A percentile compares a stretch with the other conserved stretches of the same genome.
These are phyloP conservation scores for Amniculicola lignicola DNA, from an alignment of 495 filamentous ascomycete species.

Conservation along the genomic window DNA sequence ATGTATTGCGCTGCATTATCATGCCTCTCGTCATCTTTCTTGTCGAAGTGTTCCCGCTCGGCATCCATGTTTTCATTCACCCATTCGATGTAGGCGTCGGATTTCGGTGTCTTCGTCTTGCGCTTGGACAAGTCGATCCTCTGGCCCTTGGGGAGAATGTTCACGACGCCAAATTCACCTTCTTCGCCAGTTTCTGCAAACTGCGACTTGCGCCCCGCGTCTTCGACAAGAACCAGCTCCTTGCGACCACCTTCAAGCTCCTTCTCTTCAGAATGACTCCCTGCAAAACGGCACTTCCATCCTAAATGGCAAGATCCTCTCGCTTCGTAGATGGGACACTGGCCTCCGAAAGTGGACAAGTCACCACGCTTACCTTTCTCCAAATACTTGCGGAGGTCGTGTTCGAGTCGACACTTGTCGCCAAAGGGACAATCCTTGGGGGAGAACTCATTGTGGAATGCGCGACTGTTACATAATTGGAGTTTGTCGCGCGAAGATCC, in stretches of 20 bases:
- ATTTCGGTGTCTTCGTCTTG: slow-evolving; percentile 61
- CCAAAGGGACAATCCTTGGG: slow-evolving; percentile 69
- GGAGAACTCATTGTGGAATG: slow-evolving; percentile 68
- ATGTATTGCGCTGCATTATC: slow-evolving; percentile 75
- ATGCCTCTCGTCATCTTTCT: not conserved
- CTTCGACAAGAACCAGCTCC: slow-evolving; percentile 64
- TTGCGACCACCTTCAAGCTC: slow-evolving; percentile 70
- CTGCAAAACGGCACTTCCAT: slow-evolving; percentile 89
- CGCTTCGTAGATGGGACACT: slow-evolving; percentile 76
- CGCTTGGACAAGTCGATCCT: slow-evolving; percentile 71
- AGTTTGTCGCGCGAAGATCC: slow-evolving; percentile 74
- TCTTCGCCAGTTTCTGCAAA: slow-evolving; percentile 29
- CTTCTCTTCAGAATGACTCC: slow-evolving; percentile 74
- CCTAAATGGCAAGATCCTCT: slow-evolving; percentile 74
- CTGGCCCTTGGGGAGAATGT: slow-evolving; percentile 60
- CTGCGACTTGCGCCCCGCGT: slow-evolving; percentile 46
- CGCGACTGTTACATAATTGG: slow-evolving; percentile 70
- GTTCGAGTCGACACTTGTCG: slow-evolving; percentile 71
- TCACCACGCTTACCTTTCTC: slow-evolving; percentile 77
- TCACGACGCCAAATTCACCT: slow-evolving; percentile 66
- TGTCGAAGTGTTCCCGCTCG: slow-evolving; percentile 10
- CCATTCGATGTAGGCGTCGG: slow-evolving; percentile 74
- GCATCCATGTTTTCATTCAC: slow-evolving; percentile 45
- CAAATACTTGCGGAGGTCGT: slow-evolving; percentile 81
- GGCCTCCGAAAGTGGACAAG: slow-evolving; percentile 65